These are phyloP conservation scores for Porpolomopsis calyptriformis DNA, from an alignment of 768 basidiomycete species.

Conservation along the genomic window DNA sequence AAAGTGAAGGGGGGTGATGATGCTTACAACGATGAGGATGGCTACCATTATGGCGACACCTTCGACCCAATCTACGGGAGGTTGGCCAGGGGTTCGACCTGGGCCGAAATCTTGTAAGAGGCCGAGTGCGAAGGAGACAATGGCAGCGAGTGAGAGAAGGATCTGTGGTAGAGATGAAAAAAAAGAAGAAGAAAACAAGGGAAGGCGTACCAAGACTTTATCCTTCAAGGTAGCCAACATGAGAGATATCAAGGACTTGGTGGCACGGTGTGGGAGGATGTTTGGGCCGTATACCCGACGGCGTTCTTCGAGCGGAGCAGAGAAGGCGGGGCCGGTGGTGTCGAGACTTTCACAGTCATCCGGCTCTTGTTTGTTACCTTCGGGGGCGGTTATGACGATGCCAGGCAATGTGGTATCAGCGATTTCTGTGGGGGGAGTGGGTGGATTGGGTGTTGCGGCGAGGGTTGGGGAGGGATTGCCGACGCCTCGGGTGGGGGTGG, in stretches of 20 bases:
- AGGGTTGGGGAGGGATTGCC: background rate
- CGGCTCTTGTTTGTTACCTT: conserved; percentile 9
- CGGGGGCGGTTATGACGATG: conserved; percentile 7
- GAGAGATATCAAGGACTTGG: conserved; percentile 58
- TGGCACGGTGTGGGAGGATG: conserved; percentile 55
- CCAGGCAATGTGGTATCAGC: conserved; percentile 5
- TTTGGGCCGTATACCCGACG: conserved; percentile 67
- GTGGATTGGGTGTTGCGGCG: too few species aligned
- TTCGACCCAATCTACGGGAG: conserved; percentile 95
- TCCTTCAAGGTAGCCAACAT: conserved; percentile 87
- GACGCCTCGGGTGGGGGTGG: conserved; percentile 43
- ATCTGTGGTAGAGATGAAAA: conserved; percentile 37
- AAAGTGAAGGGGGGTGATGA: background rate
- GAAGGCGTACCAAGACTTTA: conserved; percentile 66
- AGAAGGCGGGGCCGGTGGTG: conserved; percentile 20
- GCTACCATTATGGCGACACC: conserved; percentile 77
- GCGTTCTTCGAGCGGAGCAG: conserved; percentile 49
- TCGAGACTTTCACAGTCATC: conserved; percentile 14
- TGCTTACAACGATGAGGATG: conserved; percentile 58
- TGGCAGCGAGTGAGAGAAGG: conserved; percentile 82
- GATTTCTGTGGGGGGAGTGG: too few species aligned
- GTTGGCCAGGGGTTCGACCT: conserved; percentile 42
- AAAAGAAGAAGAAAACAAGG: conserved; percentile 6
- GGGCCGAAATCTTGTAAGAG: conserved; percentile 89
- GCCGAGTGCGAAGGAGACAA: conserved; percentile 87